These are phyloP conservation scores for Colletotrichum salicis DNA, from an alignment of 2,329 filamentous ascomycete species.

Conservation along the genomic window DNA sequence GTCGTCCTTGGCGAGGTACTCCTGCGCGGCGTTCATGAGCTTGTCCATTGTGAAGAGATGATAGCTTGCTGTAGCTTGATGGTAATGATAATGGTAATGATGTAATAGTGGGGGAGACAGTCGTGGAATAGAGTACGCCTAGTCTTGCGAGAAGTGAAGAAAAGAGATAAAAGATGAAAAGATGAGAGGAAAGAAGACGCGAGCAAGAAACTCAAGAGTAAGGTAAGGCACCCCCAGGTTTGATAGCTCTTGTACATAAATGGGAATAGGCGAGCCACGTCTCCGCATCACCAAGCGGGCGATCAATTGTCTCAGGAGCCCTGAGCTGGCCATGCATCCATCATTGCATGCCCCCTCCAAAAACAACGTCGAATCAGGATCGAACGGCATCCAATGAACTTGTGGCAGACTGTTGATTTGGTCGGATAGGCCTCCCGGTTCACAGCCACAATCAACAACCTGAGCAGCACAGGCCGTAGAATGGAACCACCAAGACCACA, in stretches of 20 bases:
- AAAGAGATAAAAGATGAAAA: background rate
- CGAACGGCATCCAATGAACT: background rate
- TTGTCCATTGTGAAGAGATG: slow-evolving; percentile 50
- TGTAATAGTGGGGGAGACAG: background rate
- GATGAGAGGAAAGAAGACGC: background rate
- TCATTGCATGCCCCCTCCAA: background rate
- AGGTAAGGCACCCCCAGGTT: slow-evolving; percentile 2
- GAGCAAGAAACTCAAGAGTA: background rate
- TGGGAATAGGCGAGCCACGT: slow-evolving; percentile 15
- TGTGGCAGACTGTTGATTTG: background rate
- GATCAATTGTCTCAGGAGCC: slow-evolving; percentile 28
- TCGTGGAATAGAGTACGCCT: background rate
- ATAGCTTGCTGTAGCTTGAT: background rate
- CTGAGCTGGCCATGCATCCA: slow-evolving; percentile 32
- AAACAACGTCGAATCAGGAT: slow-evolving; percentile 3
- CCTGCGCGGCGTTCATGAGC: slow-evolving; percentile 48
- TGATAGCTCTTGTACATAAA: slow-evolving; percentile 21
- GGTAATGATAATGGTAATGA: background rate
- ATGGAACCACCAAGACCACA: background rate
- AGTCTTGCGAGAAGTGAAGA: background rate
- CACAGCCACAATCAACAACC: slow-evolving; percentile 17
- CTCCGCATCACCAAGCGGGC: slow-evolving; percentile 24
- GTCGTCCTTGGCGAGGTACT: slow-evolving; percentile 46
- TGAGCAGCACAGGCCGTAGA: background rate
- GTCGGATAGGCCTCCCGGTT: background rate